Base-by-base conservation (phyloP, 2,329 filamentous ascomycete species). In the Epichloe hybrida region DNA sequence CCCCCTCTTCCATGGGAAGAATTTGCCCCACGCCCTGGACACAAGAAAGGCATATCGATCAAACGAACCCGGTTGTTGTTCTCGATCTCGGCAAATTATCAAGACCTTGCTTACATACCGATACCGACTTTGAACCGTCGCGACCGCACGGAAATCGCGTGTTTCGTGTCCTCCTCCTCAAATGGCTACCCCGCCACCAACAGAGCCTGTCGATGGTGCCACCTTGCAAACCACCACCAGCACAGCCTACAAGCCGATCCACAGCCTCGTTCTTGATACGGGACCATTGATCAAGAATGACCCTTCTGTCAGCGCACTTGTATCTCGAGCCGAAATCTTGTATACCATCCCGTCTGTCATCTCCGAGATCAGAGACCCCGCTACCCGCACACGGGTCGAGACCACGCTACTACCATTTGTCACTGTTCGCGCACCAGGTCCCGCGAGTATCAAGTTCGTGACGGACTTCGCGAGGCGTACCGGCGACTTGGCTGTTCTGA, bases 231-330 rank as follows among this genome's bases (percentile, higher is more conserved):
- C 51, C 49, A n/a, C 36, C 46, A 41, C 36, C 46, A 41, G 55
- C 38, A 5, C 50, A 43, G 20, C 42, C 43, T 44, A 54, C 45
- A 95, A 90, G 64, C 77, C 83, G 0, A 81, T 95, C 47, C 83
- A 94, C 70, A 85, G 84, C 50, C 80, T 97, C 48, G 78, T 97
- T 27, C 77, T 98, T 57, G 93, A 98, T 64, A 86, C 93, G 3
- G 91, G 90, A 27, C 89, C 91, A 8, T 81, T 98, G 54, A 90
- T 98, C 66, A 91, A 91, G 64, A 96, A 96, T 69, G 84, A 93
- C 56, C 88, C 91, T 12, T 74, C 87, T 11, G 80, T 93, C 23
- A 94, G 88, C 44, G 88, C 86, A 0, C 80, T 98, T 12, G 73
- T 95, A 48, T 76, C 79, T 39, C 82, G 88, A 64, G 83, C 88